Evolutionary conservation across 106 monocot genomes (phyloP).

Genomic region (Acorus gramineus): DNA sequence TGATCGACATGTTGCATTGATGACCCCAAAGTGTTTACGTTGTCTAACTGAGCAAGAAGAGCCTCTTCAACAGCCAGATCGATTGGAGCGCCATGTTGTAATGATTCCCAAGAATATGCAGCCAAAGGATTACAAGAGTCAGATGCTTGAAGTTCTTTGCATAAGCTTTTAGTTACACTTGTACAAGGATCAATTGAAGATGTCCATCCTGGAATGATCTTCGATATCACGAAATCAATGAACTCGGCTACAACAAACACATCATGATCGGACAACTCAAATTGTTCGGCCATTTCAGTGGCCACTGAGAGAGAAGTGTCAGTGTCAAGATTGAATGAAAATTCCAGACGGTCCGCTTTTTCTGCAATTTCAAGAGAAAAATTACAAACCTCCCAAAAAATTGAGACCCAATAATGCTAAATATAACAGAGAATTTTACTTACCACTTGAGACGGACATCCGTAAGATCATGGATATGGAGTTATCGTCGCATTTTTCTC

Average conservation of each 20-base stretch:
- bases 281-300: conserved; percentile 3
- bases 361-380: conserved; percentile 1
- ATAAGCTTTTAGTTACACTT: neutral
- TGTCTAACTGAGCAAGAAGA: conserved; percentile 8
- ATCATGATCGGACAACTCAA: conserved; percentile 1
- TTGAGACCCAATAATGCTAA: neutral
- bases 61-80: conserved; percentile 7
- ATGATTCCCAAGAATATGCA: conserved; percentile 8
- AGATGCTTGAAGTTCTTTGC: neutral
- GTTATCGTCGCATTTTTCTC: neutral
- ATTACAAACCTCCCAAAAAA: neutral
- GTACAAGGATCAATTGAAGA: neutral
- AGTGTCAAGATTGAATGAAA: conserved; percentile 1
- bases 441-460: neutral
- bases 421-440: neutral
- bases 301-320: neutral
- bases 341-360: neutral
- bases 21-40: neutral
- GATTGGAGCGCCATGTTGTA: conserved; percentile 2
- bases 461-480: neutral
- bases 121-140: neutral
- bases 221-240: conserved; percentile 4
- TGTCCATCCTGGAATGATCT: conserved; percentile 10
- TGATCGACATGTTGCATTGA: neutral
- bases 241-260: conserved; percentile 1